These are phyloP conservation scores for Leccinum griseonigrum DNA, from an alignment of 1,284 basidiomycete genomes.

Conservation along the genomic window DNA sequence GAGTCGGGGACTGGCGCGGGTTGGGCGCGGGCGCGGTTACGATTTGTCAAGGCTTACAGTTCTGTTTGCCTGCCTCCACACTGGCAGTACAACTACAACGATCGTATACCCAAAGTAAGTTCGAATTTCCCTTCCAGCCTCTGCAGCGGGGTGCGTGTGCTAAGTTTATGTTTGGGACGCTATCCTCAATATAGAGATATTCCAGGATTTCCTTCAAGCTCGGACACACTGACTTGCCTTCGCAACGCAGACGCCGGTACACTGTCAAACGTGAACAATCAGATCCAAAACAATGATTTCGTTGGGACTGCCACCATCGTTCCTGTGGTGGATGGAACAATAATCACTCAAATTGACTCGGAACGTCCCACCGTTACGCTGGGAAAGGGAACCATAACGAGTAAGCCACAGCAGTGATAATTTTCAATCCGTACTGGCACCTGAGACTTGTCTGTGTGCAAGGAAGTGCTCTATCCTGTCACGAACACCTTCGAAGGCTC, in stretches of 20 bases:
- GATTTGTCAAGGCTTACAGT: too few species aligned
- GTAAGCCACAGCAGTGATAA: constrained; percentile 21
- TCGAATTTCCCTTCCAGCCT: constrained; percentile 12
- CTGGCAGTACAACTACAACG: constrained; percentile 44
- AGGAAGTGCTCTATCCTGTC: constrained; percentile 32
- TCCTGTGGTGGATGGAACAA: constrained; percentile 44
- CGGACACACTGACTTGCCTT: constrained; percentile 32
- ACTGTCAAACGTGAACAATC: constrained; percentile 36
- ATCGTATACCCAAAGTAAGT: constrained; percentile 42
- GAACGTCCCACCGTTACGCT: constrained; percentile 41
- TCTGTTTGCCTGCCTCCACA: constrained; percentile 46
- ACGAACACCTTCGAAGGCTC: constrained; percentile 41
- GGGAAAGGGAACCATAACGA: constrained; percentile 35
- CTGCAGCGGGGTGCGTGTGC: constrained; percentile 32
- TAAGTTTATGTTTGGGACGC: not conserved
- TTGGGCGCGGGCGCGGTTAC: too few species aligned
- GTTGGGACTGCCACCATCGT: constrained; percentile 42
- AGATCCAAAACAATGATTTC: constrained; percentile 36
- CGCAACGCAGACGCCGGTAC: constrained; percentile 33
- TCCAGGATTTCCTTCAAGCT: constrained; percentile 36
- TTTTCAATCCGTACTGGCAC: constrained; percentile 9
- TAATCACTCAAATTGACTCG: too few species aligned
- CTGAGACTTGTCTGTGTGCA: not conserved
- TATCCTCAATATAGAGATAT: not conserved
- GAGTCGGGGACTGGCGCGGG: too few species aligned